These are phyloP conservation scores for Sordariomycetes sp. DNA, from an alignment of 2,329 filamentous ascomycete species.

Conservation along the genomic window DNA sequence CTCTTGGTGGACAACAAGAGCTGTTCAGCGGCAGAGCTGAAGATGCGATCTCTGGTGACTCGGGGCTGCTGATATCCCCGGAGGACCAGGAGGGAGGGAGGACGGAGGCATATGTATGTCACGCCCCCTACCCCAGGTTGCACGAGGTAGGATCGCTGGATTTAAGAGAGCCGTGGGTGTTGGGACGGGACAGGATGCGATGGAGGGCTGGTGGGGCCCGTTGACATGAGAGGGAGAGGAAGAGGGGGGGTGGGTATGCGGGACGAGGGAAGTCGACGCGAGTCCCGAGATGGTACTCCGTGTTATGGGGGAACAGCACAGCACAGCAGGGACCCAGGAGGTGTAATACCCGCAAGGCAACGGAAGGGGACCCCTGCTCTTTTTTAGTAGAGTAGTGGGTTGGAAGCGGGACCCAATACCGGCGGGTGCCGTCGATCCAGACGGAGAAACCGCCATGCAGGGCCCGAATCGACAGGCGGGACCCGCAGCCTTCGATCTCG, in stretches of 20 bases:
- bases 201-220: slow-evolving; percentile 11
- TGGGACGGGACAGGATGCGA: background rate
- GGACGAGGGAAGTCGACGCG: background rate
- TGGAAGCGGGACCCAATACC: slow-evolving; percentile 33
- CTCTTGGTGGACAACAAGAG: background rate
- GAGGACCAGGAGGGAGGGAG: slow-evolving; percentile 7
- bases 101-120: slow-evolving; percentile 7
- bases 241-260: background rate
- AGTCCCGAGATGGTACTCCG: background rate
- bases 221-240: background rate
- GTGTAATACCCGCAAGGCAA: slow-evolving; percentile 14
- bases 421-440: slow-evolving; percentile 24
- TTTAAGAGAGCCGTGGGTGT: slow-evolving; percentile 22
- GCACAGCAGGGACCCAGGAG: background rate
- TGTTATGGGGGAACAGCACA: slow-evolving; percentile 1
- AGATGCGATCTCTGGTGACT: background rate
- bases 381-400: slow-evolving; percentile 18
- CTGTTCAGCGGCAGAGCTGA: background rate
- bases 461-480: slow-evolving; percentile 25
- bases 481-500: slow-evolving; percentile 19
- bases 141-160: slow-evolving; percentile 13
- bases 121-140: slow-evolving; percentile 10
- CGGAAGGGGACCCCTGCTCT: slow-evolving; percentile 24
- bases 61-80: slow-evolving; percentile 4
- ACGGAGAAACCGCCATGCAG: slow-evolving; percentile 33